A percentile compares a stretch with the other conserved stretches of the same genome.
Conservation (phyloP, 2,329 filamentous ascomycete genomes). For the Fusarium zealandicum region DNA sequence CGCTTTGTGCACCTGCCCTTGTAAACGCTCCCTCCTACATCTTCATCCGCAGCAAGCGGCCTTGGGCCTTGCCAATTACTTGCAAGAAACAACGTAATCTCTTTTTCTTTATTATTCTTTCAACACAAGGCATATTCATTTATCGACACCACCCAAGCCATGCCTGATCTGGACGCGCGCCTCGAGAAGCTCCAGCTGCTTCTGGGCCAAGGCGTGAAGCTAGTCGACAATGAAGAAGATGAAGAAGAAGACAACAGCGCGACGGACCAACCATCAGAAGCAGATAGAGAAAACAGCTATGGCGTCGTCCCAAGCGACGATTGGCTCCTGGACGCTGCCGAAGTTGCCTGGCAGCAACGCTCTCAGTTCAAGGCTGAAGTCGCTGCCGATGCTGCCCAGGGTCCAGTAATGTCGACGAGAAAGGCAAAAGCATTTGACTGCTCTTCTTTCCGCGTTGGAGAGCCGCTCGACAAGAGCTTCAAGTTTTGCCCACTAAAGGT, state of each 20-base stretch:
- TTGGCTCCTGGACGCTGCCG: conserved; percentile 4
- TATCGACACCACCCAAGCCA: conserved; percentile 3
- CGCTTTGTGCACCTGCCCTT: conserved; percentile 3
- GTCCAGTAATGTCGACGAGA: conserved; percentile 9
- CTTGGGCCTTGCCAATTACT: neutral
- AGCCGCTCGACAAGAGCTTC: conserved; percentile 37
- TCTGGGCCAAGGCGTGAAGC: conserved; percentile 32
- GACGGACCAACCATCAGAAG: neutral
- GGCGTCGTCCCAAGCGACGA: conserved; percentile 12
- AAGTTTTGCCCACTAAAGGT: conserved; percentile 60
- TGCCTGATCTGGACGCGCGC: conserved; percentile 32
- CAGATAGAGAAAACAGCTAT: neutral
- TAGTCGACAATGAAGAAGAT: conserved; percentile 16
- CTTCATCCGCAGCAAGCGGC: neutral
- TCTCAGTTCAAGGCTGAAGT: neutral
- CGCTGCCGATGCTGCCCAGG: conserved; percentile 5
- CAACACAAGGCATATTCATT: too few relatives aligned
- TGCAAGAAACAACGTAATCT: neutral
- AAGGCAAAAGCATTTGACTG: conserved; percentile 34
- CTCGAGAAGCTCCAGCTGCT: conserved; percentile 33
- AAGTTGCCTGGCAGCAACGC: neutral
- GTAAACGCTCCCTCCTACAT: neutral
- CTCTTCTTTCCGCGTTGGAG: conserved; percentile 35
- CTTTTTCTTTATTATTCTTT: neutral
- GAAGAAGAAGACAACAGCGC: neutral